A percentile compares a stretch with the other conserved stretches of the same genome.
phyloP scores from a whole-genome alignment of 768 basidiomycete genomes.

The Rhizopogon sp. region DNA sequence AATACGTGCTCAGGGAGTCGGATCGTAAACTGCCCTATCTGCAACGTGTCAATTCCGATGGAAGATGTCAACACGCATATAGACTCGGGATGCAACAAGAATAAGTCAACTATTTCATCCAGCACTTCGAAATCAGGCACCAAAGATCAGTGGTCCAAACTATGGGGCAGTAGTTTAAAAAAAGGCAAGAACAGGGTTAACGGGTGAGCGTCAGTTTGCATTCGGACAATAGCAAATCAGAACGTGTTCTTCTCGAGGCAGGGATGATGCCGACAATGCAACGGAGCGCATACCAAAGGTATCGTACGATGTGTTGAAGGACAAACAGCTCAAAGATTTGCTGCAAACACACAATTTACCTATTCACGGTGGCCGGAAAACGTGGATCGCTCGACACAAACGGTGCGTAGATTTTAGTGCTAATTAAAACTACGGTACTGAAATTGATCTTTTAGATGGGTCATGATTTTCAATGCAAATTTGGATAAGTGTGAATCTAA shows the following conservation, averaged over 20 bases:
- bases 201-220: constrained; percentile 6
- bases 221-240: neutral
- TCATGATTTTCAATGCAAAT: constrained; percentile 67
- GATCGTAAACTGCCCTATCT: constrained; percentile 60
- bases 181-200: constrained; percentile 41
- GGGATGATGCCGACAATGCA: constrained; percentile 27
- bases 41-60: constrained; percentile 39
- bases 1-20: constrained; percentile 21
- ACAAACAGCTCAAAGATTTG: constrained; percentile 53
- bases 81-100: constrained; percentile 34
- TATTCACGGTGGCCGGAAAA: constrained; percentile 44
- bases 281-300: constrained; percentile 53
- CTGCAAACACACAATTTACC: constrained; percentile 47
- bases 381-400: constrained; percentile 54
- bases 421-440: neutral
- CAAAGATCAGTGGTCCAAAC: constrained; percentile 38
- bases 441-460: constrained; percentile 43
- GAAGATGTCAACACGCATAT: constrained; percentile 59
- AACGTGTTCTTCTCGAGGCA: constrained; percentile 13
- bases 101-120: constrained; percentile 13
- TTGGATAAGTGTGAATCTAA: constrained; percentile 47
- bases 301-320: constrained; percentile 61
- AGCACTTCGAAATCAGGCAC: constrained; percentile 18
- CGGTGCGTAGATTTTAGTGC: constrained; percentile 31
- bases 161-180: constrained; percentile 26